Evolutionary conservation across 331 rosid species (phyloP), one percentile per base, ranked within the genome.

Genomic region (Rhamnella rubrinervis): DNA sequence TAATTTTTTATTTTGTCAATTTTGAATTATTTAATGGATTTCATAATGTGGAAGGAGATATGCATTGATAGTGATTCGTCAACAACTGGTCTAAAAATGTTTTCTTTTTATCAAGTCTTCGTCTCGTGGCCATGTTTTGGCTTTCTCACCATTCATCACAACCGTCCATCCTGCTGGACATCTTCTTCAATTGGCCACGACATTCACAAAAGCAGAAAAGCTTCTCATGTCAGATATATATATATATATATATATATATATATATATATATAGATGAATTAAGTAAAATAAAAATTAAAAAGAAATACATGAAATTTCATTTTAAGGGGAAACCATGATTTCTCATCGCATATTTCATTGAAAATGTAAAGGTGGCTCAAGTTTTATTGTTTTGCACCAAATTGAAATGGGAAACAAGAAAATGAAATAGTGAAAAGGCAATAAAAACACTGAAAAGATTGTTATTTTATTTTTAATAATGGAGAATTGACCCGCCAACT

Each of bases 11-110:
- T 6, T 37, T 8, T 41, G 8, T n/a, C 4, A 14, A 37, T 71
- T 68, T 72, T 70, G 55, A 38, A 76, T 59, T 72, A 63, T 75
- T 47, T 73, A 68, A 79, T 47, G 70, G 77, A 61, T 76, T 83
- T 81, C 60, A 59, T 73, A 69, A 72, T 67, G 63, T 44, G 81
- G 66, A 59, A 68, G 68, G 76, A 78, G 75, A 84, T 72, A 74
- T 79, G 89, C 65, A 26, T 71, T 72, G 96, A 92, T 76, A 67
- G 82, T 81, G 98, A 92, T 86, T 83, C 76, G 53, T 74, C 81
- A 89, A 85, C 98, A 5, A 80, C 84, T 80, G 73, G 75, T 76
- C 74, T 72, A 65, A 56, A 70, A 31, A 70, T 80, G 78, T 72
- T 64, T 68, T 61, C 68, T 9, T 62, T 61, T 73, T 79, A 19